phyloP scores from a whole-genome alignment of 345 rosid species.

The Gossypium australe region DNA sequence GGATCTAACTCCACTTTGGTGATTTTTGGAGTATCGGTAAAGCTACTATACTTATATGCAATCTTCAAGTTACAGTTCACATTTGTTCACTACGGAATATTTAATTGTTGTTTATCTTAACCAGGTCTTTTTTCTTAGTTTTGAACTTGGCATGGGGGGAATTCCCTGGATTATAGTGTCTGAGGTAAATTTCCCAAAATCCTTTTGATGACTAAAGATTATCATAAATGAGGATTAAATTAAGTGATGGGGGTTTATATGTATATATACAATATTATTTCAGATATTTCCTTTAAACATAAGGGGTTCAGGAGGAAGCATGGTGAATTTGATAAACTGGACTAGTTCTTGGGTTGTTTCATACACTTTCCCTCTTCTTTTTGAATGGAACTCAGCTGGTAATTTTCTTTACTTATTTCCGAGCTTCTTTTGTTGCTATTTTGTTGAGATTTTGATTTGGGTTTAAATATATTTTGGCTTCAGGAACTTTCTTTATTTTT shows the following conservation, averaged over 20 bases:
- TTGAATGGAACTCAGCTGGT: conserved; percentile 42
- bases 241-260: neutral
- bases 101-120: neutral
- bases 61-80: neutral
- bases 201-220: neutral
- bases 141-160: conserved; percentile 1
- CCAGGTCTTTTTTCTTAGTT: neutral
- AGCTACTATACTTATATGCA: neutral
- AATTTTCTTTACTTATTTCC: neutral
- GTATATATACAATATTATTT: neutral
- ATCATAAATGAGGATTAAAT: neutral
- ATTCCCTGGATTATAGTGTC: conserved; percentile 15
- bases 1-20: neutral
- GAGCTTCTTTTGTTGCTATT: neutral
- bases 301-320: conserved; percentile 29
- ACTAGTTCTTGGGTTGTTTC: conserved; percentile 23
- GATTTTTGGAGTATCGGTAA: conserved; percentile 9
- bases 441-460: neutral
- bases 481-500: conserved; percentile 60
- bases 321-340: conserved; percentile 27
- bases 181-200: neutral
- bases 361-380: conserved; percentile 23
- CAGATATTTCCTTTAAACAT: conserved; percentile 34
- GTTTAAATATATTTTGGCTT: neutral
- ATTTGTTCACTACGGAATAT: neutral